Evolutionary conservation across 2,329 filamentous ascomycete species (phyloP), one percentile per base, ranked within the genome.

Genomic region (Cercospora sp.): DNA sequence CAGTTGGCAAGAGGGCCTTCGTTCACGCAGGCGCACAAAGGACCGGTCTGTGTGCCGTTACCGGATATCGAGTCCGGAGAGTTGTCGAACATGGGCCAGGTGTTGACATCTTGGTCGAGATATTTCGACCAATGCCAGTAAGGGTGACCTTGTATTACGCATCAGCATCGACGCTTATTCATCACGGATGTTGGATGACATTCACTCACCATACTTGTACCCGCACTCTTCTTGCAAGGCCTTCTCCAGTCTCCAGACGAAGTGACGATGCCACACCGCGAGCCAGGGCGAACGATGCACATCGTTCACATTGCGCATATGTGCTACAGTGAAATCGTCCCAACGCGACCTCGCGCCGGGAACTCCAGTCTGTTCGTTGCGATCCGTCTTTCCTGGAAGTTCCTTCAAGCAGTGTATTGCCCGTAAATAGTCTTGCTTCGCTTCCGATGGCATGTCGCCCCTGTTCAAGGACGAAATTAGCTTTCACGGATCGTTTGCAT

Each of bases 61-160:
- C 72, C 71, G 53, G 71, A 71, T 48, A 75, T 68, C 12, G 81
- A 78, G n/a, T 80, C 83, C 26, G 80, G 80, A 64, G 80, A 83
- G 51, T 85, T 85, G 71, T 88, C 85, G 63, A 88, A 86, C 61
- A 87, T 73, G 3, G 69, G 67, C 64, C 67, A 69, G 5, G 64
- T 45, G 7, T 83, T 82, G 0, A 84, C 85, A 45, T 80, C 79
- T 45, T 69, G 39, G 8, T 63, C 65, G 9, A 80, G 77, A 77
- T 81, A 83, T 64, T 79, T 78, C 1, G 80, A 80, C 83, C 85
- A 87, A 75, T 87, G 83, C 81, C 83, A 84, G 79, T 86, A 87
- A 77, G 72, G 71, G 39, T 79, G 63, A 36, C 69, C 69, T 64
- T 26, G 23, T 33, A 2, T 8, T 12, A 1, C 26, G 2, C 30